phyloP scores from a whole-genome alignment of 306 rosid genomes.

The Quercus dentata region DNA sequence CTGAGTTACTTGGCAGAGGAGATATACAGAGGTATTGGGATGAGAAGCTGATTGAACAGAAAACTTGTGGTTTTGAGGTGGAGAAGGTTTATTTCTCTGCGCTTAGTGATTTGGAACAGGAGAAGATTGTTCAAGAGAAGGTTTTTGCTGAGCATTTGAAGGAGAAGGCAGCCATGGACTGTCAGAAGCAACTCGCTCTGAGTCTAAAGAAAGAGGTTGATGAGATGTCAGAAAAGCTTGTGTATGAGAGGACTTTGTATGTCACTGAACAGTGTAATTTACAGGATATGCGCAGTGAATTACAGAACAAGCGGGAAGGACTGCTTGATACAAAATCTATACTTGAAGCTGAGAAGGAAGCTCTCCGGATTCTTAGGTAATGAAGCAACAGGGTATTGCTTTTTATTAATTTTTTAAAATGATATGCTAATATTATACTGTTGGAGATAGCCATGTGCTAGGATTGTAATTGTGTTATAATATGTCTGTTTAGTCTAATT shows the following conservation, averaged over 20 bases:
- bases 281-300: slow-evolving; percentile 44
- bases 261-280: slow-evolving; percentile 56
- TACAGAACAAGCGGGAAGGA: slow-evolving; percentile 57
- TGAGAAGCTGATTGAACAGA: slow-evolving; percentile 55
- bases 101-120: slow-evolving; percentile 52
- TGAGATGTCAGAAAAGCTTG: slow-evolving; percentile 72
- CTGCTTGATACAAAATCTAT: slow-evolving; percentile 66
- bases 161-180: slow-evolving; percentile 74
- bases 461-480: slow-evolving; percentile 5
- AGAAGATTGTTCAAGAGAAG: slow-evolving; percentile 56
- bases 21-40: slow-evolving; percentile 78
- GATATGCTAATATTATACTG: neutral
- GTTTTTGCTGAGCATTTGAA: slow-evolving; percentile 46
- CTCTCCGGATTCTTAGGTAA: slow-evolving; percentile 83
- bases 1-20: slow-evolving; percentile 73
- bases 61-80: slow-evolving; percentile 56
- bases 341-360: slow-evolving; percentile 92
- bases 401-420: neutral
- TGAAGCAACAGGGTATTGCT: neutral
- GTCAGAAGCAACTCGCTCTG: slow-evolving; percentile 76
- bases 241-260: slow-evolving; percentile 49
- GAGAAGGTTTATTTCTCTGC: slow-evolving; percentile 59
- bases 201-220: slow-evolving; percentile 72
- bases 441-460: neutral
- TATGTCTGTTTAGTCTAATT: slow-evolving; percentile 13